phyloP scores from a whole-genome alignment of 1,284 basidiomycete genomes.

The Microbotryum saponariae region DNA sequence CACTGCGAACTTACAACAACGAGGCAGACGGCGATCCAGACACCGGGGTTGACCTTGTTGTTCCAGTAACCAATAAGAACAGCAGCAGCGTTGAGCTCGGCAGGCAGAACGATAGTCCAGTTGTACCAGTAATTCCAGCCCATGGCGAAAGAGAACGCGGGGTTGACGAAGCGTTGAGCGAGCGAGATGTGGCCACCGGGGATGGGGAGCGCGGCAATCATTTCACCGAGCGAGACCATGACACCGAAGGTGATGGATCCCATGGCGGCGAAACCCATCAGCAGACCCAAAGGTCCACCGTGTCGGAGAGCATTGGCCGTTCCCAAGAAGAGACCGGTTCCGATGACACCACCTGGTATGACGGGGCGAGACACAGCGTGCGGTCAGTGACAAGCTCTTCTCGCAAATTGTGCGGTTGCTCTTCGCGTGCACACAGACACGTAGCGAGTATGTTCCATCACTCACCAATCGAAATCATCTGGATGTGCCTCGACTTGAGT shows the following conservation, averaged over 20 bases:
- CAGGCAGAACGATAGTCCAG: constrained; percentile 39
- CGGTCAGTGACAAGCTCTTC: no score
- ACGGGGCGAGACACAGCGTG: background rate
- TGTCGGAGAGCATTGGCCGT: constrained; percentile 46
- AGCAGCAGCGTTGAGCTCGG: constrained; percentile 43
- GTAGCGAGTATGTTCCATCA: no score
- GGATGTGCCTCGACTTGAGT: constrained; percentile 7
- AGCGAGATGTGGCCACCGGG: constrained; percentile 67
- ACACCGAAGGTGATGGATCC: constrained; percentile 42
- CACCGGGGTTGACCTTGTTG: constrained; percentile 55
- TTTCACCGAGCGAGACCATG: constrained; percentile 47
- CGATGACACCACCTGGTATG: constrained; percentile 21
- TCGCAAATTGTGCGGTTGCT: no score
- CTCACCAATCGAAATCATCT: constrained; percentile 21
- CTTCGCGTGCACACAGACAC: no score
- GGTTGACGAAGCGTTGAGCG: constrained; percentile 69
- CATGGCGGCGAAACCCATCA: constrained; percentile 41
- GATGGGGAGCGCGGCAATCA: constrained; percentile 53
- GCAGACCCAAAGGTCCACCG: constrained; percentile 45
- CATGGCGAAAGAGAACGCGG: constrained; percentile 71
- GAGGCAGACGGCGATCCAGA: constrained; percentile 68
- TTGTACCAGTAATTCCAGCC: constrained; percentile 59
- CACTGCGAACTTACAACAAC: constrained; percentile 46
- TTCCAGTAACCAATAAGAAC: constrained; percentile 46
- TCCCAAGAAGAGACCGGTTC: constrained; percentile 40